Evolutionary conservation across 78 protist species (phyloP).

Genomic region (Dictyostelium firmibasis): DNA sequence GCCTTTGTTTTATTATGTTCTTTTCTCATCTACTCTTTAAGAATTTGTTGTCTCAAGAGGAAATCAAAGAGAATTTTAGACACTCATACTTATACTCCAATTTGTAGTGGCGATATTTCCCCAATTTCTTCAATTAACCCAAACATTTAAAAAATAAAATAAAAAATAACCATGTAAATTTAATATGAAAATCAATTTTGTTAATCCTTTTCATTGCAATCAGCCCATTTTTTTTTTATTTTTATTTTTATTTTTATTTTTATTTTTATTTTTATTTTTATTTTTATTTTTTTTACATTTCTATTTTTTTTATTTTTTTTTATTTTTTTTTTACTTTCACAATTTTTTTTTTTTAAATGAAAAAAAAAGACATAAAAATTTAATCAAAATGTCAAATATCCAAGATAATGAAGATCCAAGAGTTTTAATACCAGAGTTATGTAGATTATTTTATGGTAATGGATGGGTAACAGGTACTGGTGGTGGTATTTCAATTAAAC

Average conservation of each 20-base stretch:
- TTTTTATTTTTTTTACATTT: neutral
- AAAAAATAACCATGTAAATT: too few species aligned
- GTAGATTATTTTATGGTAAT: slow-evolving; percentile 79
- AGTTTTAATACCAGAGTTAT: slow-evolving; percentile 85
- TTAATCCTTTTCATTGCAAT: too few species aligned
- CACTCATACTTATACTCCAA: neutral
- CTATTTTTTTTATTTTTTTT: neutral
- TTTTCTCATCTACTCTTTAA: neutral
- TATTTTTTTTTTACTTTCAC: neutral
- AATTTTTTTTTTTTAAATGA: neutral
- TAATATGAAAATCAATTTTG: too few species aligned
- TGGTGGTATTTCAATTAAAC: slow-evolving; percentile 84
- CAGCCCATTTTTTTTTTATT: too few species aligned
- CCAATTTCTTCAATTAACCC: neutral
- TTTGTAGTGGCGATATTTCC: neutral
- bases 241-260: neutral
- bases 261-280: neutral
- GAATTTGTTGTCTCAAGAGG: neutral
- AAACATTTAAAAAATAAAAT: too few species aligned
- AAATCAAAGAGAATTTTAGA: neutral
- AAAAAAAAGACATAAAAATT: neutral
- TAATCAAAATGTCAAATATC: neutral
- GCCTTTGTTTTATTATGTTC: neutral
- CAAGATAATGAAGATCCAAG: neutral
- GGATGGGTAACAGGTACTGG: slow-evolving; percentile 93